These are phyloP conservation scores for Didymella exigua DNA, from an alignment of 2,329 filamentous ascomycete species.

Conservation along the genomic window DNA sequence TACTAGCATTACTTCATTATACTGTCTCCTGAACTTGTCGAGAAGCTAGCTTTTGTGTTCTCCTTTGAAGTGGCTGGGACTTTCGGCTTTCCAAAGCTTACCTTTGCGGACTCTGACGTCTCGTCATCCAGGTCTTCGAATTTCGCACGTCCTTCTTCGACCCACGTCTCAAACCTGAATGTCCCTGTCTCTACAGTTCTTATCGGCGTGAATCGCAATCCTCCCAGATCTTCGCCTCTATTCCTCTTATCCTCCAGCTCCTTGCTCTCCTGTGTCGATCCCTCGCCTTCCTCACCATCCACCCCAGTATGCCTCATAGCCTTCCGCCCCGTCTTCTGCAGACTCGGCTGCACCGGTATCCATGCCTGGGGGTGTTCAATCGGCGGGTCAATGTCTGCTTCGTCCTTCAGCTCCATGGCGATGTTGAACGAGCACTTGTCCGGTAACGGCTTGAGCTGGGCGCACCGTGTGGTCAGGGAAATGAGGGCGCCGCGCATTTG, in stretches of 20 bases:
- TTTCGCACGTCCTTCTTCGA: conserved; percentile 67
- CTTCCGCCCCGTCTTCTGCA: conserved; percentile 43
- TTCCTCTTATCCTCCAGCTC: conserved; percentile 10
- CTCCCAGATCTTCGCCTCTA: conserved; percentile 52
- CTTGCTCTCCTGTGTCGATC: conserved; percentile 24
- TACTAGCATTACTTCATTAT: background rate
- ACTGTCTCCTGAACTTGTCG: conserved; percentile 22
- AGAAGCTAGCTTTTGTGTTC: conserved; percentile 13
- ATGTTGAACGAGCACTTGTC: conserved; percentile 74
- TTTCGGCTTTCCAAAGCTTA: background rate
- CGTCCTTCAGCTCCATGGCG: conserved; percentile 73
- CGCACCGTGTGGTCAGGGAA: conserved; percentile 65
- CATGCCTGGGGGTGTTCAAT: conserved; percentile 61
- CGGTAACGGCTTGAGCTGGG: conserved; percentile 64
- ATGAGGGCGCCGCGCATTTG: conserved; percentile 72
- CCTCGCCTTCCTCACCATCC: conserved; percentile 10
- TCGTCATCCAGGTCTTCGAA: conserved; percentile 28
- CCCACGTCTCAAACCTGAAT: conserved; percentile 71
- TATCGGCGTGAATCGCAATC: conserved; percentile 64
- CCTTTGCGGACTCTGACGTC: background rate
- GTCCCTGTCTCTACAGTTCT: conserved; percentile 68
- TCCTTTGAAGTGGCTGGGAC: background rate
- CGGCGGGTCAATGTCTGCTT: conserved; percentile 57
- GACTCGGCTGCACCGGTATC: conserved; percentile 63
- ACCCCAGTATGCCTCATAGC: background rate